These are phyloP conservation scores for Fragaria iinumae DNA, from an alignment of 306 rosid species.

Conservation along the genomic window DNA sequence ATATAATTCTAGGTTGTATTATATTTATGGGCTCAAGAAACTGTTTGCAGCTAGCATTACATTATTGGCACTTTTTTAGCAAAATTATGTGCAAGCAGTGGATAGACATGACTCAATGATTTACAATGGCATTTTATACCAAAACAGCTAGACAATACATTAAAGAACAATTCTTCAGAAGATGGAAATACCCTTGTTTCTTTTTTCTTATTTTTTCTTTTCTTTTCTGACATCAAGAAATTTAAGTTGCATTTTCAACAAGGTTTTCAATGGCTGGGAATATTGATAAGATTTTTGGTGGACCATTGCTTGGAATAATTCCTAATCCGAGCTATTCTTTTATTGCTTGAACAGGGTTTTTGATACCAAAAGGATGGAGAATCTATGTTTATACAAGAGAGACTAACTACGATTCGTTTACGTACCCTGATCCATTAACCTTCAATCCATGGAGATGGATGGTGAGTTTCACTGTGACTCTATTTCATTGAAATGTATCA, in stretches of 20 bases:
- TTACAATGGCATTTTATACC: conserved; percentile 33
- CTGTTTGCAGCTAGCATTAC: conserved; percentile 33
- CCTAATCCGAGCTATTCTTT: conserved; percentile 5
- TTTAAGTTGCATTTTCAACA: conserved; percentile 12
- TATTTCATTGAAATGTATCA: background rate
- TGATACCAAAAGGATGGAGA: conserved; percentile 94
- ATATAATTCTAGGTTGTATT: background rate
- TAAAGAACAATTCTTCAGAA: conserved; percentile 36
- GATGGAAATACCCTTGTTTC: conserved; percentile 16
- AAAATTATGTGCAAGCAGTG: conserved; percentile 15
- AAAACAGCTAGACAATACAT: conserved; percentile 37
- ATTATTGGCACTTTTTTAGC: conserved; percentile 28
- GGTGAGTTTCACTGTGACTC: conserved; percentile 45
- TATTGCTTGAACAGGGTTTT: conserved; percentile 56
- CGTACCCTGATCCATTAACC: conserved; percentile 74
- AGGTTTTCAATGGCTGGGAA: conserved; percentile 19
- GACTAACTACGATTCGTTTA: conserved; percentile 66
- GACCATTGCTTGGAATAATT: conserved; percentile 17
- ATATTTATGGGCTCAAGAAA: conserved; percentile 49
- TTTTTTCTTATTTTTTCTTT: background rate
- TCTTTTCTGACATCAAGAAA: conserved; percentile 26
- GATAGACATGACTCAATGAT: conserved; percentile 19
- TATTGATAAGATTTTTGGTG: conserved; percentile 25
- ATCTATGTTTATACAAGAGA: conserved; percentile 94
- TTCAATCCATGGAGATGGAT: conserved; percentile 99